phyloP scores from a whole-genome alignment of 129 eudicot genomes.

The Flaveria trinervia region DNA sequence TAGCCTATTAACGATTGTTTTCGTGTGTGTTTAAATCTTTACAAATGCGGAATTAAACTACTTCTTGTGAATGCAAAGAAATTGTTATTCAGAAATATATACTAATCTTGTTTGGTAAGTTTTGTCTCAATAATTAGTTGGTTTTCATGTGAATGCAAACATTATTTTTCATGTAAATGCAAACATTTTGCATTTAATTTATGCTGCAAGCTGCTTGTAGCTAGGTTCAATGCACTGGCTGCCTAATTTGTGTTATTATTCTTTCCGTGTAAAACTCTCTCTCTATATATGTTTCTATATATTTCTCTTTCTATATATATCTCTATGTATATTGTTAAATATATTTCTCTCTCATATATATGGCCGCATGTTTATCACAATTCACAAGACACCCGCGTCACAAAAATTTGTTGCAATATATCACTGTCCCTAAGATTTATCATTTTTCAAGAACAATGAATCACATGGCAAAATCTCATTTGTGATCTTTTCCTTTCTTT shows the following conservation, averaged over 20 bases:
- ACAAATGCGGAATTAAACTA: too few species aligned
- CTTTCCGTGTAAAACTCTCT: conserved; percentile 39
- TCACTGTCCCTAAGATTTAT: conserved; percentile 30
- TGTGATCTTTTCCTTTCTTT: neutral
- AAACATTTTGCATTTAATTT: conserved; percentile 2
- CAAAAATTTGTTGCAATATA: conserved; percentile 15
- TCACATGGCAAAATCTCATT: neutral
- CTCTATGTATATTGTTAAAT: too few species aligned
- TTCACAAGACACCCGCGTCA: conserved; percentile 25
- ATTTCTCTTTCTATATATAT: neutral
- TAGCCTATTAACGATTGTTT: too few species aligned
- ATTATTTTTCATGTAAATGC: conserved; percentile 30
- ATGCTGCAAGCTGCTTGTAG: conserved; percentile 30
- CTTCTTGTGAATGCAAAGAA: too few species aligned
- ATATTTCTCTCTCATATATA: conserved; percentile 8
- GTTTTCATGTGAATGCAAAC: conserved; percentile 32
- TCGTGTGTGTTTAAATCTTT: too few species aligned
- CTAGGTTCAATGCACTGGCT: conserved; percentile 36
- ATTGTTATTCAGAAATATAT: too few species aligned
- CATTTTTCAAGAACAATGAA: conserved; percentile 7
- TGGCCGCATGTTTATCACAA: conserved; percentile 42
- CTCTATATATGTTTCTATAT: neutral
- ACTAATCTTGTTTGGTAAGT: conserved; percentile 2
- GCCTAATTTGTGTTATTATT: conserved; percentile 22
- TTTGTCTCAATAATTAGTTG: conserved; percentile 17